A percentile compares a stretch with the other conserved stretches of the same genome.
These are phyloP conservation scores for Alternaria sp. DNA, from an alignment of 2,329 filamentous ascomycete species.

Conservation along the genomic window DNA sequence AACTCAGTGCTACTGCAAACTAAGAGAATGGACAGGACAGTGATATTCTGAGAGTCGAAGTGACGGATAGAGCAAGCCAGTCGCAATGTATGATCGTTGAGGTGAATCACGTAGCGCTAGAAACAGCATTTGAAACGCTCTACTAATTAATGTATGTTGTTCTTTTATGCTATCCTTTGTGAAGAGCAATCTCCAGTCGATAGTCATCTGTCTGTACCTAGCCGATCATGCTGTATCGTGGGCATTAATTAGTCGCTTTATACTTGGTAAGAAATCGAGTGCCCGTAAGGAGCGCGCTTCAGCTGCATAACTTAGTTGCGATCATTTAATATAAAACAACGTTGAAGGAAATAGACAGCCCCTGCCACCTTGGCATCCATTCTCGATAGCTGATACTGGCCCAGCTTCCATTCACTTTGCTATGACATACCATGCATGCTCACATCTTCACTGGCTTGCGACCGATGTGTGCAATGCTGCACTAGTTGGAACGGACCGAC, in stretches of 20 bases:
- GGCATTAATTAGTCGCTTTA: background rate
- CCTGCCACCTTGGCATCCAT: background rate
- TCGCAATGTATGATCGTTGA: background rate
- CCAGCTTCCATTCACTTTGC: background rate
- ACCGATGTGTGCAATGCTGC: background rate
- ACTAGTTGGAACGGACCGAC: background rate
- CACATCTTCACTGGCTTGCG: background rate
- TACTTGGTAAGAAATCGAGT: constrained; percentile 1
- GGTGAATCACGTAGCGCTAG: background rate
- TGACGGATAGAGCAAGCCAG: background rate
- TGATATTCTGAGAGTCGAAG: background rate
- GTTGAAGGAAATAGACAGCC: background rate
- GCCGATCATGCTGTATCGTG: background rate
- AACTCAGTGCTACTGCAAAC: background rate
- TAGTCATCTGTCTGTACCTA: background rate
- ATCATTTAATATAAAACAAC: background rate
- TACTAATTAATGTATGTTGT: background rate
- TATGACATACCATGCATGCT: background rate
- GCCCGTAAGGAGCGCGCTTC: background rate
- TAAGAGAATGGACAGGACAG: background rate
- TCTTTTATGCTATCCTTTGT: background rate
- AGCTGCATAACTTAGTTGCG: background rate
- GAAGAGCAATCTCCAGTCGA: background rate
- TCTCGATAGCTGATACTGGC: background rate
- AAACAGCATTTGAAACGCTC: background rate